A percentile compares a stretch with the other conserved stretches of the same genome.
Evolutionary conservation across 148 eudicot genomes (phyloP).

Genomic region (Fallopia convolvulus): DNA sequence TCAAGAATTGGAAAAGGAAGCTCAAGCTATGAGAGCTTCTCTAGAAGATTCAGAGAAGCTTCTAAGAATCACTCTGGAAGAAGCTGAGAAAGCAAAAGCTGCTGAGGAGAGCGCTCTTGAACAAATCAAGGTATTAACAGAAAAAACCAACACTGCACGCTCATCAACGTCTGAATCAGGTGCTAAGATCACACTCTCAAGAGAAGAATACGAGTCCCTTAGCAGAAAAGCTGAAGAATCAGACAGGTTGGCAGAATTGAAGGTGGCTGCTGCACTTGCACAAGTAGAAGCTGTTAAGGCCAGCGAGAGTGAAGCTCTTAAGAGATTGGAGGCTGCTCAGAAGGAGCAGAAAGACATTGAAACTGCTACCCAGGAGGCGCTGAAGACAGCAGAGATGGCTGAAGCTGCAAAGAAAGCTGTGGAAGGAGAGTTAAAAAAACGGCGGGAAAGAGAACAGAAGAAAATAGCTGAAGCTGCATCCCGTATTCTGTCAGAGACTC

Average conservation of each 20-base stretch:
- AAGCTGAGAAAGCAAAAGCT: constrained; percentile 54
- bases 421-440: constrained; percentile 79
- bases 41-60: constrained; percentile 47
- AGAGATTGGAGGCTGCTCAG: constrained; percentile 50
- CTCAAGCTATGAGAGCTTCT: constrained; percentile 30
- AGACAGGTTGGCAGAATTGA: constrained; percentile 42
- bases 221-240: constrained; percentile 56
- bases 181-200: constrained; percentile 37
- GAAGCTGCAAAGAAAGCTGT: constrained; percentile 86
- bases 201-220: constrained; percentile 68
- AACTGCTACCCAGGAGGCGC: constrained; percentile 54
- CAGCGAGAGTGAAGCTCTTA: constrained; percentile 72
- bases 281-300: constrained; percentile 74
- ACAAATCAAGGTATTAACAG: constrained; percentile 35
- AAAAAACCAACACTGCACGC: constrained; percentile 44
- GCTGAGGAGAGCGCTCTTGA: constrained; percentile 38
- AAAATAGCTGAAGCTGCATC: constrained; percentile 74
- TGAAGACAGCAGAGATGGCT: constrained; percentile 69
- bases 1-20: constrained; percentile 53
- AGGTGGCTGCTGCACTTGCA: constrained; percentile 49
- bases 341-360: constrained; percentile 69
- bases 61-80: constrained; percentile 29
- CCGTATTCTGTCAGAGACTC: constrained; percentile 51
- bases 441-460: constrained; percentile 82
- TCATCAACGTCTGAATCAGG: constrained; percentile 68